phyloP scores from a whole-genome alignment of 129 eudicot species.

The Mikania micrantha region DNA sequence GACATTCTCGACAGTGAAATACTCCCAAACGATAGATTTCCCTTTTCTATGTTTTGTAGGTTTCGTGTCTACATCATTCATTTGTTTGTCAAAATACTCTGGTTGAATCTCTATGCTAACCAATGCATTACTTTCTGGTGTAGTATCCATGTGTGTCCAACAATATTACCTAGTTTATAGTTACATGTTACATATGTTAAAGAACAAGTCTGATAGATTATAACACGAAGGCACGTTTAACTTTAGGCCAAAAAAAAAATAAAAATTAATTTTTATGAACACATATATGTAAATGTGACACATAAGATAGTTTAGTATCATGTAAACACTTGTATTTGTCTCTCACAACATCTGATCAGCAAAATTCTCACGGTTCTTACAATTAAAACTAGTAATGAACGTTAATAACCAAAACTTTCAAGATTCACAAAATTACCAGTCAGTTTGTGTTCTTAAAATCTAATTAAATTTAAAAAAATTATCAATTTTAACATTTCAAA shows the following conservation, averaged over 20 bases:
- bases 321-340: too few relatives aligned
- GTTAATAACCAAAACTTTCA: not conserved
- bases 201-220: not conserved
- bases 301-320: not conserved
- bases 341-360: not conserved
- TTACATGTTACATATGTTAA: not conserved
- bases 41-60: slow-evolving; percentile 64
- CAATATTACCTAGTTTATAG: slow-evolving; percentile 11
- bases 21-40: slow-evolving; percentile 89
- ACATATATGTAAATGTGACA: too few relatives aligned
- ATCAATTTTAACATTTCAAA: not conserved
- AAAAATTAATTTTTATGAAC: too few relatives aligned
- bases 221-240: not conserved
- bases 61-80: slow-evolving; percentile 21
- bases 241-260: too few relatives aligned
- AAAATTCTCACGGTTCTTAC: too few relatives aligned
- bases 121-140: slow-evolving; percentile 25
- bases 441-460: not conserved
- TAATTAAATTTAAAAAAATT: not conserved
- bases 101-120: slow-evolving; percentile 24
- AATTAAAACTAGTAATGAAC: not conserved
- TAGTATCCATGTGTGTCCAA: slow-evolving; percentile 21
- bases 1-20: slow-evolving; percentile 67
- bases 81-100: slow-evolving; percentile 13
- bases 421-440: not conserved